These are phyloP conservation scores for Choiromyces venosus DNA, from an alignment of 495 filamentous ascomycete genomes.

Conservation along the genomic window DNA sequence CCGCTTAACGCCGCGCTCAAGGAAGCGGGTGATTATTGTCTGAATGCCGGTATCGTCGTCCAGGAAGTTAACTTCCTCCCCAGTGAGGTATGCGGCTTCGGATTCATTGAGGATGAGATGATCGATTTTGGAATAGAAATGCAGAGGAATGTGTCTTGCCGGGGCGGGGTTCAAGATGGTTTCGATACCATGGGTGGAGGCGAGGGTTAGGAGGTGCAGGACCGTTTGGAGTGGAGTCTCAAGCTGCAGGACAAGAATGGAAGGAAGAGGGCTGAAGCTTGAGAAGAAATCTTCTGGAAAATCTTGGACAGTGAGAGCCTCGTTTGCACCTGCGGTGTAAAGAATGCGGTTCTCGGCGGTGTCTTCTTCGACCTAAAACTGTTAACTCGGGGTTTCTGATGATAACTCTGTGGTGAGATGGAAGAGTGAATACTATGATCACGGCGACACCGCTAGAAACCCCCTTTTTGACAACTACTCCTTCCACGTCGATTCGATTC, in stretches of 20 bases:
- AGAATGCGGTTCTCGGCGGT: constrained; percentile 85
- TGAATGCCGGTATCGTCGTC: constrained; percentile 46
- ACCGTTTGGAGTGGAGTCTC: constrained; percentile 75
- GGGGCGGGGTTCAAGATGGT: constrained; percentile 71
- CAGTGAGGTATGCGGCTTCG: constrained; percentile 69
- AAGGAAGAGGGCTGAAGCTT: constrained; percentile 46
- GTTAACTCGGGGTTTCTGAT: not conserved
- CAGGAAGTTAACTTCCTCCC: constrained; percentile 48
- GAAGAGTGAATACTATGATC: constrained; percentile 51
- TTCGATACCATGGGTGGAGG: constrained; percentile 49
- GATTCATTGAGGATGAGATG: constrained; percentile 89
- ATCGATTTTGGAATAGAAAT: constrained; percentile 62
- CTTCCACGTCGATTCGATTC: constrained; percentile 29
- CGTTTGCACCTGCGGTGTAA: constrained; percentile 74
- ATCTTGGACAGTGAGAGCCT: constrained; percentile 41
- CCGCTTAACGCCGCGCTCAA: constrained; percentile 57
- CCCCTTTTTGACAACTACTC: constrained; percentile 38
- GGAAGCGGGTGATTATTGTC: constrained; percentile 54
- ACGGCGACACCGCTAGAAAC: constrained; percentile 72
- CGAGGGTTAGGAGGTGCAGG: constrained; percentile 56
- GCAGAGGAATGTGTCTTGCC: constrained; percentile 63
- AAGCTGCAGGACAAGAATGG: constrained; percentile 77
- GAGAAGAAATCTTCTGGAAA: constrained; percentile 45
- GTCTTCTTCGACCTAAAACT: constrained; percentile 61
- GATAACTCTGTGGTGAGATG: not conserved